phyloP scores from a whole-genome alignment of 2,329 filamentous ascomycete genomes.

The Elsinoe fawcettii region DNA sequence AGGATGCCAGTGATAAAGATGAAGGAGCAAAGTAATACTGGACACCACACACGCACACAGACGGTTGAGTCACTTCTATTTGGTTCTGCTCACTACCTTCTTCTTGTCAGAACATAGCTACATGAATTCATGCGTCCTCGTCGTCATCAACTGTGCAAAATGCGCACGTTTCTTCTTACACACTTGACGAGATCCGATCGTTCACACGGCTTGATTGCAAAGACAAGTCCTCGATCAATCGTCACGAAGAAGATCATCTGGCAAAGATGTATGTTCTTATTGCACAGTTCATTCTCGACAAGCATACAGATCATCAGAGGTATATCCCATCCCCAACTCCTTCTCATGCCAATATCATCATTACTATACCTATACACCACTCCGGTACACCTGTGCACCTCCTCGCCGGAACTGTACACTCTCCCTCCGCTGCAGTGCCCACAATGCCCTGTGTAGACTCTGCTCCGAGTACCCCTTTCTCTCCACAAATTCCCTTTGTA shows the following conservation, averaged over 20 bases:
- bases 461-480: constrained; percentile 84
- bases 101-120: no score
- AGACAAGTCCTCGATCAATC: no score
- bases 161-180: no score
- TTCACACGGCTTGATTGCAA: no score
- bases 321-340: constrained; percentile 10
- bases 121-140: no score
- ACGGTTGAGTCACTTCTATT: no score
- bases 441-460: constrained; percentile 72
- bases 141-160: no score
- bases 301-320: constrained; percentile 5
- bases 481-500: constrained; percentile 86
- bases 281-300: background rate
- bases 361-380: constrained; percentile 53
- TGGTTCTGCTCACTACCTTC: no score
- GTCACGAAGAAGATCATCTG: no score
- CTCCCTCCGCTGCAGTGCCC: constrained; percentile 79
- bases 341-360: background rate
- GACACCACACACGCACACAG: no score
- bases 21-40: background rate
- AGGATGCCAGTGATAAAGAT: constrained; percentile 18
- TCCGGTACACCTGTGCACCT: constrained; percentile 66
- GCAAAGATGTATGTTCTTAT: background rate
- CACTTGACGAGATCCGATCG: no score
- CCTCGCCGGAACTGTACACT: constrained; percentile 76